These are phyloP conservation scores for Helianthus tuberosus DNA, from an alignment of 129 eudicot species.

Conservation along the genomic window DNA sequence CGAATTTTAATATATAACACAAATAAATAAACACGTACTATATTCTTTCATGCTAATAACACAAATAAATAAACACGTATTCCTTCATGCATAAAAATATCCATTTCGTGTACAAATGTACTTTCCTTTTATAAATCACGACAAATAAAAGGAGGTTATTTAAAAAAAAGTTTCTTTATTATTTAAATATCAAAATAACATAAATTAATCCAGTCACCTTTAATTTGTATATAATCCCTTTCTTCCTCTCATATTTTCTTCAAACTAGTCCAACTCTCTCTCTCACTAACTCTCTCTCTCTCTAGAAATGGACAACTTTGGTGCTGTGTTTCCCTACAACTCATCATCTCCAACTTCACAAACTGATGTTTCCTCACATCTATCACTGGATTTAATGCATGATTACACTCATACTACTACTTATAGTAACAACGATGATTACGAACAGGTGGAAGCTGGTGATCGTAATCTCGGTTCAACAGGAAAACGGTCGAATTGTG, in stretches of 20 bases:
- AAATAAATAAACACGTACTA: too few species aligned
- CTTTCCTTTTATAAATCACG: too few species aligned
- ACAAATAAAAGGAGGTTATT: too few species aligned
- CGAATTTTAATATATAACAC: constrained; percentile 25
- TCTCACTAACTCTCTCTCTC: background rate
- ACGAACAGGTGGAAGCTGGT: constrained; percentile 8
- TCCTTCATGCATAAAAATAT: too few species aligned
- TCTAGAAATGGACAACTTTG: constrained; percentile 42
- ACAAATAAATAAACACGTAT: too few species aligned
- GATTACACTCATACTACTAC: constrained; percentile 3
- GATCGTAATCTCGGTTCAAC: constrained; percentile 9
- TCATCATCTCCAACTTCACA: constrained; percentile 35
- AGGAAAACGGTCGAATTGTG: background rate
- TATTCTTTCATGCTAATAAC: too few species aligned
- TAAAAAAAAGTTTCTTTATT: too few species aligned
- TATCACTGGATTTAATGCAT: constrained; percentile 30
- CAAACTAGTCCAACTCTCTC: background rate
- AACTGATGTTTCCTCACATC: constrained; percentile 21
- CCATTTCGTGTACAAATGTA: too few species aligned
- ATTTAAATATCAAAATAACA: background rate
- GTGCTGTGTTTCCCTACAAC: constrained; percentile 26
- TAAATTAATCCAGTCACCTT: background rate
- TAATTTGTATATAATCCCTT: background rate
- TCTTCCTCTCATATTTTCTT: background rate
- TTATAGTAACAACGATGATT: background rate